Evolutionary conservation across 2,329 filamentous ascomycete genomes (phyloP), one percentile per base, ranked within the genome.

Genomic region (Aspergillus costaricaensis): DNA sequence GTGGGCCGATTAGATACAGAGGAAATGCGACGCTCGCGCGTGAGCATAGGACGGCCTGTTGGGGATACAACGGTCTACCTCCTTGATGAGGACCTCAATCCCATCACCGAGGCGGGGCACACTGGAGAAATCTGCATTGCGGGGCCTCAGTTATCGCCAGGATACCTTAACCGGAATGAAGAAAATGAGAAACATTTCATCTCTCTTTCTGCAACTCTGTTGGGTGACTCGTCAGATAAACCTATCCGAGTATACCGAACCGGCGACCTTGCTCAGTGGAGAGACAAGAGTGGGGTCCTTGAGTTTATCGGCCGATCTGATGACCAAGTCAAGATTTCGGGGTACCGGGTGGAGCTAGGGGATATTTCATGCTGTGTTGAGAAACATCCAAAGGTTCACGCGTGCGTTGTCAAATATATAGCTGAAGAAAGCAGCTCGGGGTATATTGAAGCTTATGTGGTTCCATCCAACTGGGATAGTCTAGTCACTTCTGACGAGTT

Each of bases 301-400:
- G 87, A 88, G 66, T 88, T 85, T 69, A 86, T 88, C 6, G 92
- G 92, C 15, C 83, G 92, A 51, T 85, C 85, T 23, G 92, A 96
- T 69, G 83, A 87, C 63, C 92, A 96, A 74, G 89, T 96, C 80
- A 96, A 96, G 81, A 91, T 96, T 66, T 87, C 91, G 51, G 92
- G 92, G 1, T 96, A 96, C 81, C 85, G 92, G 55, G 93, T 96
- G 65, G 92, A 96, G 78, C 85, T 96, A 54, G 88, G 88, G 60
- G 92, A 96, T 64, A 95, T 96, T 66, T 36, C 32, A 36, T 6
- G 32, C 32, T 36, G 32, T 14, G 32, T 36, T 14, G 32, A 36
- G 12, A 12, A 36, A 36, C 91, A 96, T 73, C 88, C 81, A 47
- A 87, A 92, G 72, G 78, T 96, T 32, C 49, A 57, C 15, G 21